Evolutionary conservation across 2,329 filamentous ascomycete species (phyloP), one percentile per base, ranked within the genome.

Genomic region (Colletotrichum viniferum): DNA sequence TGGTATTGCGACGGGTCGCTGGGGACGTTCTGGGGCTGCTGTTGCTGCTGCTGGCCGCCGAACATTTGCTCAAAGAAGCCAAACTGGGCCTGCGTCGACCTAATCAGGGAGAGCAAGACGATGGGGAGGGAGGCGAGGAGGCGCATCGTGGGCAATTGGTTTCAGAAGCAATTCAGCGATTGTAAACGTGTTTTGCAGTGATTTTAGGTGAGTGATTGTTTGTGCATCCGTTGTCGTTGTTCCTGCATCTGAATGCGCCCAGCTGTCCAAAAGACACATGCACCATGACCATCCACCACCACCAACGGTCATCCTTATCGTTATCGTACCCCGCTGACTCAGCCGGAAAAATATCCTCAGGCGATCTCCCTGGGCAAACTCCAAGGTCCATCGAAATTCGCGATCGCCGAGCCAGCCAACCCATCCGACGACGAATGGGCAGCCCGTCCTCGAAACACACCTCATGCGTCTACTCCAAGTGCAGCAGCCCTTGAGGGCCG

Each of bases 1-100:
- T 92, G 93, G 84, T 98, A 98, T 88, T 94, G 94, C 28, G 88
- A 87, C 16, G 95, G 94, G 85, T 98, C 96, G 81, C 95, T 97
- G 3, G 95, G 91, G 32, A 94, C 95, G 83, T 98, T 97, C 61
- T 87, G 83, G 63, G 90, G 85, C 78, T 92, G 90, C 73, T 91
- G 88, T 14, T 88, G 86, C 13, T 83, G 81, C 61, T 82, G 83
- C 75, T 89, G 88, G 78, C 91, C 91, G 79, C 92, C 90, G 84
- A 99, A 98, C 95, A 98, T 98, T 81, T 98, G 95, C 84, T 98
- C 96, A 86, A 98, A 99, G 90, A 99, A 98, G 82, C 95, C 94
- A 84, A 98, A 98, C 86, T 98, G 96, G 13, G 95, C 95, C 73
- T 90, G 87, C 5, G 89, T 92, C 18, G 91, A 85, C 77, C 91